Conservation (phyloP, 169 alveolate genomes). For the Perkinsus chesapeaki region DNA sequence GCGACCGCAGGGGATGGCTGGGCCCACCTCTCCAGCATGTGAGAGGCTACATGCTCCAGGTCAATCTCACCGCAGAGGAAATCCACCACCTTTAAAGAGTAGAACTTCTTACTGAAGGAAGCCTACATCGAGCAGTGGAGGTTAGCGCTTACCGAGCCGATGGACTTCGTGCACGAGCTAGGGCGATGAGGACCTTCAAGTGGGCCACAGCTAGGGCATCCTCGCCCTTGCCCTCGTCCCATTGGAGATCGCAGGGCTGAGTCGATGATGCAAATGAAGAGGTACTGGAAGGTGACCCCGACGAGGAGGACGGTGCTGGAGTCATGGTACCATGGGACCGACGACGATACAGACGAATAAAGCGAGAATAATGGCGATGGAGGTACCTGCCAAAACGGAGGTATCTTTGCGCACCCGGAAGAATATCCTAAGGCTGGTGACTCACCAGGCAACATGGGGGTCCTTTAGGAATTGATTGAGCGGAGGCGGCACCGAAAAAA, state of each 20-base stretch:
- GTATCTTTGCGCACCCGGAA: too few species aligned
- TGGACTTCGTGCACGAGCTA: not conserved
- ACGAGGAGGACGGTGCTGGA: not conserved
- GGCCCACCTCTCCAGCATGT: not conserved
- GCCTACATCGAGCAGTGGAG: not conserved
- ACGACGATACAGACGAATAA: not conserved
- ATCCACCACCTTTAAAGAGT: not conserved
- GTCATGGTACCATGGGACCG: not conserved
- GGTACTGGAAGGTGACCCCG: not conserved
- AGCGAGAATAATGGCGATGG: not conserved
- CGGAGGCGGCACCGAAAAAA: not conserved
- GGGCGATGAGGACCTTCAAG: not conserved
- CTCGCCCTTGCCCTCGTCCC: not conserved
- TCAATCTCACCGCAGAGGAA: not conserved
- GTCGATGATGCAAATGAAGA: not conserved
- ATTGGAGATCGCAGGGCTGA: not conserved
- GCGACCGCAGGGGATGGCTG: too few species aligned
- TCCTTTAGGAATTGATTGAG: not conserved
- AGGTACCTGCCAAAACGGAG: not conserved
- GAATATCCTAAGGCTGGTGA: not conserved
- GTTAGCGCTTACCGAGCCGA: not conserved
- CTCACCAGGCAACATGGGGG: not conserved
- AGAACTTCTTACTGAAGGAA: not conserved
- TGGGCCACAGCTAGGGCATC: not conserved
- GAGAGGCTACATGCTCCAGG: not conserved